Evolutionary conservation across 495 filamentous ascomycete species (phyloP).

Genomic region (Staphylotrichum tortipilum): DNA sequence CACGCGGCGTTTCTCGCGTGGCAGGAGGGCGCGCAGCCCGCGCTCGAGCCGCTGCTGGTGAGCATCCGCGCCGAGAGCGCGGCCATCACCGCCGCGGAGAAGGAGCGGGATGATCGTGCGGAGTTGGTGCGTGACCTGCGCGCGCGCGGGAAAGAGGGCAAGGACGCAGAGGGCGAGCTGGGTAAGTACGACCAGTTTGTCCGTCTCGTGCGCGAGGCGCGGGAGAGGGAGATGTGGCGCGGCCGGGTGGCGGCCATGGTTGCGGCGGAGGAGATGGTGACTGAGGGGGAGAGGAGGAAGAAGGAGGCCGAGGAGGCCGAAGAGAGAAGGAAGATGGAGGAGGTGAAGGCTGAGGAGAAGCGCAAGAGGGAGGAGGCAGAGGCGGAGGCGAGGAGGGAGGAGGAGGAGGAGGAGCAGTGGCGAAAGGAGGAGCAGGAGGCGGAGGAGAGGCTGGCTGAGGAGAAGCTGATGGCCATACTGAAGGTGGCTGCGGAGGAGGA

Average conservation of each 20-base stretch:
- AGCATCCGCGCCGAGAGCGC: too few species aligned
- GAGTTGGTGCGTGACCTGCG: neutral
- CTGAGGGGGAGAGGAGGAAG: neutral
- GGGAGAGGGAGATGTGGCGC: slow-evolving; percentile 1
- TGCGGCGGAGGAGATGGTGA: neutral
- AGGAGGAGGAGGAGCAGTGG: neutral
- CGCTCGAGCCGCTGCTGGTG: too few species aligned
- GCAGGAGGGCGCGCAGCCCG: too few species aligned
- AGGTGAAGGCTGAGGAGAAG: neutral
- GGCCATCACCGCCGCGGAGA: too few species aligned
- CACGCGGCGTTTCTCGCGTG: neutral
- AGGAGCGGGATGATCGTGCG: neutral
- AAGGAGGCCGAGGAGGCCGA: neutral
- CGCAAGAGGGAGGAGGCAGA: neutral
- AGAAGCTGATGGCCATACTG: too few species aligned
- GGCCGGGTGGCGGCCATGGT: neutral
- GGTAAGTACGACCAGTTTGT: neutral
- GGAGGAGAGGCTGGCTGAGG: neutral
- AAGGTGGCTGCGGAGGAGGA: too few species aligned
- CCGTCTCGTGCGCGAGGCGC: neutral
- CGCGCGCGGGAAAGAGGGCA: neutral
- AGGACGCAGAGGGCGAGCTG: neutral
- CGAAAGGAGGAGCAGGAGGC: neutral
- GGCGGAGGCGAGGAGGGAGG: neutral
- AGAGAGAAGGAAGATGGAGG: neutral